A percentile compares a stretch with the other conserved stretches of the same genome.
phyloP scores from a whole-genome alignment of 345 rosid genomes.

The Brassica incana region DNA sequence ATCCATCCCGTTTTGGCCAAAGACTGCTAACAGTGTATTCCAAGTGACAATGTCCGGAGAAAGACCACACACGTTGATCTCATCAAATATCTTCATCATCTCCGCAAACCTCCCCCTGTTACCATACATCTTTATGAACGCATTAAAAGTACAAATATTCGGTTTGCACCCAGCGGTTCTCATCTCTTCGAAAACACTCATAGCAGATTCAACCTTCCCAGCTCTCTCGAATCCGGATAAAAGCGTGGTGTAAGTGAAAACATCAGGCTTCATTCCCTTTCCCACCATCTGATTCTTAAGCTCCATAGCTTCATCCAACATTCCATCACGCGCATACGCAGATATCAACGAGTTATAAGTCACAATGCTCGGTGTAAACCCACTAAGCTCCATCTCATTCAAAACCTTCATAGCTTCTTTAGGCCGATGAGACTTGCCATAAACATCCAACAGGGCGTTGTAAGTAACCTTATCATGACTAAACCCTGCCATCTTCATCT shows the following conservation, averaged over 20 bases:
- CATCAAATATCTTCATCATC: conserved; percentile 93
- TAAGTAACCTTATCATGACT: conserved; percentile 79
- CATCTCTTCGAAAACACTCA: conserved; percentile 83
- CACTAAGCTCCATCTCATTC: conserved; percentile 74
- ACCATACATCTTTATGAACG: conserved; percentile 91
- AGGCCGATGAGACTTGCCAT: conserved; percentile 85
- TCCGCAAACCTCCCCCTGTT: conserved; percentile 79
- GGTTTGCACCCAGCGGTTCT: conserved; percentile 71
- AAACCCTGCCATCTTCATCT: conserved; percentile 77
- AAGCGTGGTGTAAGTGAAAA: conserved; percentile 92
- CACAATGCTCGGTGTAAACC: conserved; percentile 67
- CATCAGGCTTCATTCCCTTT: conserved; percentile 80
- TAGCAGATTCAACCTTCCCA: conserved; percentile 81
- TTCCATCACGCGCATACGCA: conserved; percentile 80
- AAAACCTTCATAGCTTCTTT: conserved; percentile 81
- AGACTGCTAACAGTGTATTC: conserved; percentile 89
- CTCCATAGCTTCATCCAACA: conserved; percentile 73
- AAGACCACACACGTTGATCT: conserved; percentile 63
- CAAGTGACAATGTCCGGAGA: conserved; percentile 87
- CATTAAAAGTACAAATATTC: conserved; percentile 91
- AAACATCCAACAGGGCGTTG: conserved; percentile 79
- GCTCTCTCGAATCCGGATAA: conserved; percentile 84
- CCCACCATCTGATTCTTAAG: conserved; percentile 69
- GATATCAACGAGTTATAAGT: conserved; percentile 86
- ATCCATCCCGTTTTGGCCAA: conserved; percentile 91